Evolutionary conservation across 257 asterid genomes (phyloP).

Genomic region (Handroanthus guayacan): DNA sequence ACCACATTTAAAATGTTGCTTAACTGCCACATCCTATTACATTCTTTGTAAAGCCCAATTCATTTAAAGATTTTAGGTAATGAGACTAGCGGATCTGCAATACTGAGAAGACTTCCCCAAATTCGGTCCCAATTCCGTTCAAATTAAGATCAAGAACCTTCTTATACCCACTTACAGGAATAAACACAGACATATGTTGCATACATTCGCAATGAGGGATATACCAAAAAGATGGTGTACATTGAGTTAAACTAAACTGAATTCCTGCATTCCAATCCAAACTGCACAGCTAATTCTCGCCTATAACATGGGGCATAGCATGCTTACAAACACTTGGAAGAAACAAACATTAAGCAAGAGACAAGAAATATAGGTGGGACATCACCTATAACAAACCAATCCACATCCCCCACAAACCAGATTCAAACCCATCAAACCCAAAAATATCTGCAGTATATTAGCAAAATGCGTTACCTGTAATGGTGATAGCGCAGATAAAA

Average conservation of each 20-base stretch:
- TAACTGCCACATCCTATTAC: slow-evolving; percentile 7
- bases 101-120: background rate
- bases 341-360: background rate
- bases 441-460: background rate
- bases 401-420: slow-evolving; percentile 8
- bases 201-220: slow-evolving; percentile 2
- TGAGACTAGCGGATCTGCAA: slow-evolving; percentile 6
- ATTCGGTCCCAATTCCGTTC: background rate
- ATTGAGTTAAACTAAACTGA: slow-evolving; percentile 9
- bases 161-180: slow-evolving; percentile 4
- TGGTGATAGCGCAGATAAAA: slow-evolving; percentile 85
- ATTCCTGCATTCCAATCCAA: slow-evolving; percentile 23
- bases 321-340: background rate
- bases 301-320: background rate
- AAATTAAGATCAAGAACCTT: slow-evolving; percentile 14
- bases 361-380: background rate
- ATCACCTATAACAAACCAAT: background rate
- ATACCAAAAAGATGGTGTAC: slow-evolving; percentile 14
- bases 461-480: slow-evolving; percentile 63
- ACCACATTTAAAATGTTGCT: background rate
- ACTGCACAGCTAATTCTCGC: slow-evolving; percentile 7
- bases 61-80: background rate
- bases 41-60: background rate
- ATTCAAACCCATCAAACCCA: slow-evolving; percentile 8
- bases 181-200: background rate